Evolutionary conservation across 1,284 basidiomycete species (phyloP).

Genomic region (Cutaneotrichosporon sp.): DNA sequence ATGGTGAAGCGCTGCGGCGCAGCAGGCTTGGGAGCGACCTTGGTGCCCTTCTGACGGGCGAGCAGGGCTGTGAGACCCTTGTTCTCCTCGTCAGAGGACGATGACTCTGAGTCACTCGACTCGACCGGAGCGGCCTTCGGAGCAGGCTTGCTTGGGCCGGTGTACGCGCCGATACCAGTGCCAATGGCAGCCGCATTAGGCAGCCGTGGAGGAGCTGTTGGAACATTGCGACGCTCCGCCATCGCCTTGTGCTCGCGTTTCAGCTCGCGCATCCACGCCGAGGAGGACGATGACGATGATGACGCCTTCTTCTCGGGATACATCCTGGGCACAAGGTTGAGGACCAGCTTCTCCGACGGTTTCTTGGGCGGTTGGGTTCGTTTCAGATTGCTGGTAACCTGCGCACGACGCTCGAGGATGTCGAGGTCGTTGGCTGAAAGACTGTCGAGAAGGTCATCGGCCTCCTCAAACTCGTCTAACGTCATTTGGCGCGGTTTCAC

Average conservation of each 20-base stretch:
- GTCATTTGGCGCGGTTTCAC: constrained; percentile 19
- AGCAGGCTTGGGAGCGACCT: constrained; percentile 43
- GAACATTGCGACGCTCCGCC: constrained; percentile 8
- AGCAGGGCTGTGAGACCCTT: constrained; percentile 59
- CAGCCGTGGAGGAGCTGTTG: constrained; percentile 18
- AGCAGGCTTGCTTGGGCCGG: constrained; percentile 16
- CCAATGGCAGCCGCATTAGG: constrained; percentile 34
- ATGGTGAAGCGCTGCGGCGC: constrained; percentile 45
- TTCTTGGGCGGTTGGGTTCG: constrained; percentile 4
- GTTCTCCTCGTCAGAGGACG: constrained; percentile 55
- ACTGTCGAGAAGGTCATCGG: constrained; percentile 35
- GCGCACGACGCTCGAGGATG: constrained; percentile 38
- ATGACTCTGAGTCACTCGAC: constrained; percentile 40
- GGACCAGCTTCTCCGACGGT: constrained; percentile 26
- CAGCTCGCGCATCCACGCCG: constrained; percentile 41
- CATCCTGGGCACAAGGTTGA: constrained; percentile 32
- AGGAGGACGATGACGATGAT: constrained; percentile 22
- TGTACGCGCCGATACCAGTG: constrained; percentile 40
- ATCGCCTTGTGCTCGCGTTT: constrained; percentile 27
- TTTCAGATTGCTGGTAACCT: constrained; percentile 15
- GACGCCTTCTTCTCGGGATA: constrained; percentile 22
- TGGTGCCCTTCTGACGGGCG: constrained; percentile 45
- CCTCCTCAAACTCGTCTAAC: constrained; percentile 34
- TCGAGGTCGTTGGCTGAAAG: constrained; percentile 39
- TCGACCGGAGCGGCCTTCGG: constrained; percentile 20